Evolutionary conservation across 345 rosid genomes (phyloP), one percentile per base, ranked within the genome.

Genomic region (Salix purpurea): DNA sequence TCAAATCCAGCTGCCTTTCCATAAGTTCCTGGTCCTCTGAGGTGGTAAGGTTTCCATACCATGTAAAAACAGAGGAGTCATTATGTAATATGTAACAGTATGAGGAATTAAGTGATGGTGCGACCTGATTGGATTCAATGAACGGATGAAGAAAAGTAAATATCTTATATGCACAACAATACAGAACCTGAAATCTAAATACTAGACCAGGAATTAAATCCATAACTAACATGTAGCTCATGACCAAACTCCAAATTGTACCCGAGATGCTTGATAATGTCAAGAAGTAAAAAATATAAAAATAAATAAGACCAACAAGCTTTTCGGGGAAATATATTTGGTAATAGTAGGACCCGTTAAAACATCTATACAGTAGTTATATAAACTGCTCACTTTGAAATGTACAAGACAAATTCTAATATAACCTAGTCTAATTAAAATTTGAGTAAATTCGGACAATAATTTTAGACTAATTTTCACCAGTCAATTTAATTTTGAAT

Each of bases 1-100:
- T 96, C 86, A 92, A 79, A 90, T 96, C 99, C 77, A 96, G 90
- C 86, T 87, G 91, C 83, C 99, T 88, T 88, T 94, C 97, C 79
- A 94, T 86, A 78, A 92, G 92, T 77, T 89, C 98, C 78, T 89
- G 91, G 85, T 90, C 91, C 71, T 89, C 98, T 26, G 89, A 56
- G 72, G 88, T 83, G 77, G 97, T 86, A 60, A 92, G 89, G 81
- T 89, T 92, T 67, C 99, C 97, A 77, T 88, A 82, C 98, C 99
- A 96, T 19, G 97, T 90, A 83, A 89, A 92, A 76, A 94, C 91
- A 69, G 91, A 75, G 74, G 98, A 86, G 72, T 82, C 92, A 70
- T 84, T 84, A 65, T 94, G 99, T 79, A 96, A 81, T 83, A 96
- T 96, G 85, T 89, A 96, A 84, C 98, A 91, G 85, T 96, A 87